Evolutionary conservation across 805 yeast genomes (phyloP).

Genomic region (Ogataea methanolica): DNA sequence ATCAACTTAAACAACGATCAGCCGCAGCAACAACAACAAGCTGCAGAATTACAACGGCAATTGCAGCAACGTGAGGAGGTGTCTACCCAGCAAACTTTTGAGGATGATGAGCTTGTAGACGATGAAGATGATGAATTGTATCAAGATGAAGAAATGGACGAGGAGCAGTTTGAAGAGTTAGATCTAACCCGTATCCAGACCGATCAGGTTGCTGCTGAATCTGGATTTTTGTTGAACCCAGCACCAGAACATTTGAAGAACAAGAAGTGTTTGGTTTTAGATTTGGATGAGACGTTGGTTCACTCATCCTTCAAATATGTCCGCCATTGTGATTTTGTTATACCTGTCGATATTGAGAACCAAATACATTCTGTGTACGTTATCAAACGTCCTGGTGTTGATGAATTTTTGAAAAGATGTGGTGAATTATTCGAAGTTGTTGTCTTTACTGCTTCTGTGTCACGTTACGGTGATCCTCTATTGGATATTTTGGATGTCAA

Average conservation of each 20-base stretch:
- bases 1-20: slow-evolving; percentile 11
- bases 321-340: slow-evolving; percentile 91
- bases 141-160: slow-evolving; percentile 16
- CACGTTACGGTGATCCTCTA: slow-evolving; percentile 94
- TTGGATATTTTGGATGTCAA: slow-evolving; percentile 81
- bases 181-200: slow-evolving; percentile 65
- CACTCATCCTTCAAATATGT: slow-evolving; percentile 92
- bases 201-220: slow-evolving; percentile 63
- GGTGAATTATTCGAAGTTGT: slow-evolving; percentile 91
- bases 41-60: slow-evolving; percentile 1
- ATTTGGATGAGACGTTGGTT: slow-evolving; percentile 92
- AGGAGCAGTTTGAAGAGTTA: slow-evolving; percentile 29
- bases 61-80: slow-evolving; percentile 7
- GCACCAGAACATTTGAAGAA: slow-evolving; percentile 44
- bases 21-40: slow-evolving; percentile 2
- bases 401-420: slow-evolving; percentile 78
- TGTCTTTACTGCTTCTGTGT: slow-evolving; percentile 93
- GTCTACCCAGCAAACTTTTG: not conserved
- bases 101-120: slow-evolving; percentile 3
- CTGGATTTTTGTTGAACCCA: slow-evolving; percentile 63
- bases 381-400: slow-evolving; percentile 97
- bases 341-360: slow-evolving; percentile 94
- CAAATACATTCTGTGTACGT: slow-evolving; percentile 93
- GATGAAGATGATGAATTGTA: slow-evolving; percentile 6
- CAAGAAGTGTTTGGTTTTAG: slow-evolving; percentile 84